Base-by-base conservation (phyloP, 1,284 basidiomycete species). In the Peniophora sp. region DNA sequence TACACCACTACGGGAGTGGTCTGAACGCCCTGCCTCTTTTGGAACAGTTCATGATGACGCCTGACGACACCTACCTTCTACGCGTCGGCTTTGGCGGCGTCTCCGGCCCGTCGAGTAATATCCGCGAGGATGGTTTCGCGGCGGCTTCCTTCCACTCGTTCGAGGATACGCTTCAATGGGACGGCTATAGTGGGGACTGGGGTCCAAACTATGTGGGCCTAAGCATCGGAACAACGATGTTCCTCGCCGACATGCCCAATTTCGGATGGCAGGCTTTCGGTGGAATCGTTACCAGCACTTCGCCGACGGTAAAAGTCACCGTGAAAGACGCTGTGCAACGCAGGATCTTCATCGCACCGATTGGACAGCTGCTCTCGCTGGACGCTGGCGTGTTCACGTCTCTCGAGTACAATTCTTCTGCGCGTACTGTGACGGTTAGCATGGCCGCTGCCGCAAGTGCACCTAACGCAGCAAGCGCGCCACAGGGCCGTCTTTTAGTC, bases 191-290 rank as follows among this genome's bases (percentile, higher is more conserved):
- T 3, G 78, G 78, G 43, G 79, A 81, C 59, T 81, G 80, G 57
- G 79, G 79, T 23, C 79, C 78, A 3, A 79, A 79, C 61, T 79
- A 79, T 57, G 76, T 78, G 51, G 78, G 78, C 11, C 74, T 78
- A 57, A 60, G 73, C 3, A 73, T 80, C 67, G 75, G 77, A 34
- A 76, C 74, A 52, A 75, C 75, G 48, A 74, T 75, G 0, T 78
- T 71, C 56, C 67, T 81, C 58, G 62, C 79, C 51, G 66, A 79
- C 52, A 76, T 81, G 52, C 76, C 77, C 18, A 68, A 72, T 52
- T 81, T 80, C 56, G 79, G 78, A n/a, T 81, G 78, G 78, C 78
- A 81, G 61, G 77, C 76, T 3, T 79, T 80, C 55, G 78, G 78
- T 39, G 78, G 79, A 9, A 72, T 68, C 42, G 65, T 80, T 22